Evolutionary conservation across 2,329 filamentous ascomycete species (phyloP).

Genomic region (Cladosporium oxysporum): DNA sequence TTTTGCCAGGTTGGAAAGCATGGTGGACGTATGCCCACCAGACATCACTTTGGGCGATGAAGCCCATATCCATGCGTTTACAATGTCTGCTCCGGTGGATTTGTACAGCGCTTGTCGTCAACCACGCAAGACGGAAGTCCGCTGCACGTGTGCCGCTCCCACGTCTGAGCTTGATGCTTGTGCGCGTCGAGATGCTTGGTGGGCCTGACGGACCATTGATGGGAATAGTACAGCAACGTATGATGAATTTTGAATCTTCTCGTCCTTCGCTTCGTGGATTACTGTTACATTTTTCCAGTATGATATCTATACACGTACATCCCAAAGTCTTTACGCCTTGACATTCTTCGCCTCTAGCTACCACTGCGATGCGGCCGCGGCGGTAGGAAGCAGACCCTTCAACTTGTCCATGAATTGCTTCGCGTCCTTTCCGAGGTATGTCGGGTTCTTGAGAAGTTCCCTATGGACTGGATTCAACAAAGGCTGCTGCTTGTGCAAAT

Average conservation of each 20-base stretch:
- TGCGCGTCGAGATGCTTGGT: neutral
- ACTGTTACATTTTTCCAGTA: conserved; percentile 10
- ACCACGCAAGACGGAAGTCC: neutral
- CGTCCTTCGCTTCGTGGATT: neutral
- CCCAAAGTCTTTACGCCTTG: neutral
- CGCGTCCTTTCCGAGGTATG: conserved; percentile 33
- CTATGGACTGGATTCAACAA: conserved; percentile 28
- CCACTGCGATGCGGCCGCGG: neutral
- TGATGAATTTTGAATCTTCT: conserved; percentile 19
- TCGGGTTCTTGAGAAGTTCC: conserved; percentile 29
- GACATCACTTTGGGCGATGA: neutral
- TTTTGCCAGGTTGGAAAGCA: conserved; percentile 15
- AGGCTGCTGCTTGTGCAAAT: conserved; percentile 27
- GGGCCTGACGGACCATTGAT: conserved; percentile 1
- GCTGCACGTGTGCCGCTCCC: neutral
- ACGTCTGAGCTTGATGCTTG: neutral
- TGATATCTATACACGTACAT: conserved; percentile 6
- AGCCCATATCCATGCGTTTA: neutral
- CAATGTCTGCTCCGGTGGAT: neutral
- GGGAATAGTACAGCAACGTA: conserved; percentile 19
- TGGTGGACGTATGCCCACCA: neutral
- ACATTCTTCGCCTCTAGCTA: neutral
- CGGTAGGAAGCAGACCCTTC: conserved; percentile 26
- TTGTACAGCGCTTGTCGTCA: neutral
- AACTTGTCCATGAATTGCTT: conserved; percentile 38